Conservation (phyloP, 176 grass and related monocot genomes). For the Carex littledalei region DNA sequence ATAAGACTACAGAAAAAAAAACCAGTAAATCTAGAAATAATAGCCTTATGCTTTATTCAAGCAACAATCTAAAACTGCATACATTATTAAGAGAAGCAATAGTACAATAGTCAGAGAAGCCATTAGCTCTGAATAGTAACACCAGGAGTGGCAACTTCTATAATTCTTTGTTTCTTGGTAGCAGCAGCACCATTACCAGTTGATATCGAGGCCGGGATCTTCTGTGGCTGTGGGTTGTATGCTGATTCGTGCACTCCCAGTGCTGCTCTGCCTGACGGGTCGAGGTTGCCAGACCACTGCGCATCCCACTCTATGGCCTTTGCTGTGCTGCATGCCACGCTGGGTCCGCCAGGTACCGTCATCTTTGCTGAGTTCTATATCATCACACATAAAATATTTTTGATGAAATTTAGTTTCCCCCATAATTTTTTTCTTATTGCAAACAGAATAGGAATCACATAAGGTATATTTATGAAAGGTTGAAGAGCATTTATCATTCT, state of each 20-base stretch:
- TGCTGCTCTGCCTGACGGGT: constrained; percentile 48
- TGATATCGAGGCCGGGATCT: constrained; percentile 2
- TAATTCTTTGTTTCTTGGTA: constrained; percentile 33
- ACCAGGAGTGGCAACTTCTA: neutral
- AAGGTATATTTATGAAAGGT: neutral
- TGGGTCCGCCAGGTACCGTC: constrained; percentile 54
- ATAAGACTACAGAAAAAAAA: neutral
- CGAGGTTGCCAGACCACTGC: constrained; percentile 40
- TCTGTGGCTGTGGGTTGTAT: constrained; percentile 28
- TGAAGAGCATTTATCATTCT: too few relatives aligned
- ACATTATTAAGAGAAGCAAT: neutral
- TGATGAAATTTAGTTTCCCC: neutral
- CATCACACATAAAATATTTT: neutral
- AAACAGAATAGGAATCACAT: neutral
- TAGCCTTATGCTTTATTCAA: neutral
- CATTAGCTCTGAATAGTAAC: constrained; percentile 32
- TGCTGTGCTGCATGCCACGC: constrained; percentile 72
- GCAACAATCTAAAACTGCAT: neutral
- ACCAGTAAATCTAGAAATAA: neutral
- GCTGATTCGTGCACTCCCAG: constrained; percentile 54
- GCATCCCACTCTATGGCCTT: constrained; percentile 58
- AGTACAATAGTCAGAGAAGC: too few relatives aligned
- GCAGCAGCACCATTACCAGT: constrained; percentile 10
- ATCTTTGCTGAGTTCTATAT: constrained; percentile 50
- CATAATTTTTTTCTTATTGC: neutral